Base-by-base conservation (phyloP, 2,329 filamentous ascomycete genomes). In the Aureobasidium sp. region DNA sequence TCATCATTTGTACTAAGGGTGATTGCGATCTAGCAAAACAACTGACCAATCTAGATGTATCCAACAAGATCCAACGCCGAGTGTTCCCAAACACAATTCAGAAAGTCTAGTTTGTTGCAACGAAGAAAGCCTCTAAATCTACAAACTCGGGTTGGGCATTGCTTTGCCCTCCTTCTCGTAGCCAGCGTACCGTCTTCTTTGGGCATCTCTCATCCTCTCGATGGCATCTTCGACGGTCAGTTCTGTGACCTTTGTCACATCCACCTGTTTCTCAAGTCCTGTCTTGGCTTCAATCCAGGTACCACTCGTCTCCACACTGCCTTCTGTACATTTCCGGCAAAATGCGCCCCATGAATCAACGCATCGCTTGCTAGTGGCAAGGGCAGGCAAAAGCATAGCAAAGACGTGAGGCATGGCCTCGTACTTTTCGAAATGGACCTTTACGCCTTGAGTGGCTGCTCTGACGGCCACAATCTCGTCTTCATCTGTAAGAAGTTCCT, bases 371-470 rank as follows among this genome's bases (percentile, higher is more conserved):
- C 69, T 65, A 0, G 64, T 71, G 3, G 64, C 51, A 2, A 72
- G 59, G 1, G 64, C 60, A n/a, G 75, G 74, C 4, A 79, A 62
- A 60, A 79, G 62, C 72, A 78, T 72, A 0, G 68, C 72, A 65
- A 80, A 93, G 65, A 83, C 84, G 73, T 92, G 89, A 58, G 89
- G 88, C 89, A 93, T 93, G 3, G 84, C 86, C 70, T 91, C 85
- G 69, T 85, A 94, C 73, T 90, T 83, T 69, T 89, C 83, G 67
- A 85, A 87, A 3, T 83, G 77, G 0, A 92, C 81, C 0, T 67
- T 68, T 0, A 86, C 85, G 5, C 82, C 84, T 47, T 87, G 81
- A 8, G 67, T 64, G 17, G 76, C 76, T 11, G 88, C 76, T 40
- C 79, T 78, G 42, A 75, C 72, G 0, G 85, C 87, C 2, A 89